These are phyloP conservation scores for Spergularia azorica DNA, from an alignment of 179 eudicot genomes.

Conservation along the genomic window DNA sequence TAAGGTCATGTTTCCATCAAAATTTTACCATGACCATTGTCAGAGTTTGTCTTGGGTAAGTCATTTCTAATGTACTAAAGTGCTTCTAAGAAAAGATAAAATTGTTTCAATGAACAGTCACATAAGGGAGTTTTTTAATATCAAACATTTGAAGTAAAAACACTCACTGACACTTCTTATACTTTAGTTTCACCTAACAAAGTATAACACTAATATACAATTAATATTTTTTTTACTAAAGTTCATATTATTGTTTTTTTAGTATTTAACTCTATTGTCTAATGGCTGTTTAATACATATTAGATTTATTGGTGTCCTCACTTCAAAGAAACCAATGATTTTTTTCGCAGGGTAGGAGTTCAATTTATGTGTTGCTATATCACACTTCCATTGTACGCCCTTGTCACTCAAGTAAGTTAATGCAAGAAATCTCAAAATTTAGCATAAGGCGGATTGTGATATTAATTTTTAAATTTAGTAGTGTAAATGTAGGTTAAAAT, in stretches of 20 bases:
- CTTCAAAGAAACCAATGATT: not conserved
- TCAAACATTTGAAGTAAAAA: too few species aligned
- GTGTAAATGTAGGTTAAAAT: too few species aligned
- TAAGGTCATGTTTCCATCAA: conserved; percentile 62
- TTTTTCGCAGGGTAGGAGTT: conserved; percentile 43
- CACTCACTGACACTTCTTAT: too few species aligned
- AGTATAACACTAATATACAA: too few species aligned
- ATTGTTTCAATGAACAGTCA: too few species aligned
- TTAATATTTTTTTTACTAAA: too few species aligned
- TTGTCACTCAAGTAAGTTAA: conserved; percentile 51
- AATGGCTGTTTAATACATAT: too few species aligned
- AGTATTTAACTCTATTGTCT: too few species aligned
- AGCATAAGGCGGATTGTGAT: not conserved
- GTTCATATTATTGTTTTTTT: conserved; percentile 12
- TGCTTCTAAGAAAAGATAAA: too few species aligned
- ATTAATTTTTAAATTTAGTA: too few species aligned
- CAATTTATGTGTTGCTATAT: conserved; percentile 66
- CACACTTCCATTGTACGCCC: conserved; percentile 72
- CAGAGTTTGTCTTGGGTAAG: conserved; percentile 70
- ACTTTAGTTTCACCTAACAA: too few species aligned
- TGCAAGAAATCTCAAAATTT: not conserved
- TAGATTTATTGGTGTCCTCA: not conserved
- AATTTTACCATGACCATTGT: conserved; percentile 43
- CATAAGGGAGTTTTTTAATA: too few species aligned
- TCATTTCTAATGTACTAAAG: not conserved